phyloP scores from a whole-genome alignment of 1,284 basidiomycete genomes.

The Ustilago crameri region DNA sequence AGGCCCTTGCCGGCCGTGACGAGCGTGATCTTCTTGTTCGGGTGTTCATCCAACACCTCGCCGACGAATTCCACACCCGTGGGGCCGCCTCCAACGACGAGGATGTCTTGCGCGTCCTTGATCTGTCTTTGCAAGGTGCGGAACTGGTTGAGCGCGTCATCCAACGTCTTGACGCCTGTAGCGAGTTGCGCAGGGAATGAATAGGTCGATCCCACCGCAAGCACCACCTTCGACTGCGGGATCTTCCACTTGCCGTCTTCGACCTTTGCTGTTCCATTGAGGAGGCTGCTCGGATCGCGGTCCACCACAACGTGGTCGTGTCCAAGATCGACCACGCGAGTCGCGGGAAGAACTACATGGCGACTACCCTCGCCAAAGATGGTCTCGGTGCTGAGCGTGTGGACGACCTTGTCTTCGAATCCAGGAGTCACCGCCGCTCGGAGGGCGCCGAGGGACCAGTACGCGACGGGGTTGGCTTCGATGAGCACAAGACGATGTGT shows the following conservation, averaged over 20 bases:
- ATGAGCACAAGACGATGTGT: constrained; percentile 70
- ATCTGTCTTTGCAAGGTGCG: constrained; percentile 34
- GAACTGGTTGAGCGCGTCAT: constrained; percentile 30
- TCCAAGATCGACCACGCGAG: constrained; percentile 18
- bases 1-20: constrained; percentile 46
- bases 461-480: constrained; percentile 68
- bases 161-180: constrained; percentile 6
- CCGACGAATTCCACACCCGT: constrained; percentile 71
- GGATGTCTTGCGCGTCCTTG: constrained; percentile 30
- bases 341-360: constrained; percentile 28
- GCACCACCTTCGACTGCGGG: constrained; percentile 20
- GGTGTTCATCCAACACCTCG: constrained; percentile 40
- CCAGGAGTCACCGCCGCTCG: constrained; percentile 69
- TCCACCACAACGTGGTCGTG: constrained; percentile 25
- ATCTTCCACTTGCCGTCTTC: constrained; percentile 12
- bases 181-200: constrained; percentile 26
- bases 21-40: constrained; percentile 64
- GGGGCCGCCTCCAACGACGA: constrained; percentile 67
- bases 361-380: constrained; percentile 26
- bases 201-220: constrained; percentile 44
- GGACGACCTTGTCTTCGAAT: constrained; percentile 42
- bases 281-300: constrained; percentile 8
- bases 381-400: constrained; percentile 16
- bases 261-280: constrained; percentile 3
- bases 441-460: constrained; percentile 68